Evolutionary conservation across 2,329 filamentous ascomycete genomes (phyloP), one percentile per base, ranked within the genome.

Genomic region (Fusarium acutatum): DNA sequence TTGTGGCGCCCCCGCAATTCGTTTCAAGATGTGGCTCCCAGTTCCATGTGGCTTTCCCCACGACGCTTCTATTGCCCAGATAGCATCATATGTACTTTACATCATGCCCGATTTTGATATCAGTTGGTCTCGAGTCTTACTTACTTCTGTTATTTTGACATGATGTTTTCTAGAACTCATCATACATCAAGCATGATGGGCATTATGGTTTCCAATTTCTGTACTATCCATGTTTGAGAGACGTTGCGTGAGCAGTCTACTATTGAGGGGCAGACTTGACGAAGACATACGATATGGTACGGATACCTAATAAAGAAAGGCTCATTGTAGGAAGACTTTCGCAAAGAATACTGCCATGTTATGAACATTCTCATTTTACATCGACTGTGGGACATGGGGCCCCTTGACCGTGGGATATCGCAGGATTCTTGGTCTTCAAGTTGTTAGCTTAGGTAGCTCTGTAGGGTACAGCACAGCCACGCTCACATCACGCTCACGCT

Each of bases 1-100:
- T 26, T 74, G 71, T 73, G 71, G 71, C 71, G 59, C 44, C 59
- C 69, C 71, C 63, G 43, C 56, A 69, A 52, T 64, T 30, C 24
- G 30, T 47, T 38, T 50, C 43, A 41, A 43, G n/a, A n/a, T 71
- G 70, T 71, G 61, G 71, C 71, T 67, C 14, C 46, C 26, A 49
- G 52, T 40, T 14, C 14, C 14, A 12, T 61, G 71, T 74, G 71
- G 71, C 67, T 54, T 71, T 64, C 46, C 24, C 47, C 38, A 50
- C 24, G 50, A 58, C 35, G 41, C n/a, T 56, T 22, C 49, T 34
- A 15, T 54, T 32, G n/a, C 11, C 38, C 40, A 49, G 46, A 59
- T 68, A 71, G 41, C n/a, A 60, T 24, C 4, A 15, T n/a, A 32
- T 14, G 58, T 68, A 47, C 34, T 49, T 53, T 41, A 14, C 28